Conservation (phyloP, 139 green algal genomes). For the Ettlia oleoabundans region DNA sequence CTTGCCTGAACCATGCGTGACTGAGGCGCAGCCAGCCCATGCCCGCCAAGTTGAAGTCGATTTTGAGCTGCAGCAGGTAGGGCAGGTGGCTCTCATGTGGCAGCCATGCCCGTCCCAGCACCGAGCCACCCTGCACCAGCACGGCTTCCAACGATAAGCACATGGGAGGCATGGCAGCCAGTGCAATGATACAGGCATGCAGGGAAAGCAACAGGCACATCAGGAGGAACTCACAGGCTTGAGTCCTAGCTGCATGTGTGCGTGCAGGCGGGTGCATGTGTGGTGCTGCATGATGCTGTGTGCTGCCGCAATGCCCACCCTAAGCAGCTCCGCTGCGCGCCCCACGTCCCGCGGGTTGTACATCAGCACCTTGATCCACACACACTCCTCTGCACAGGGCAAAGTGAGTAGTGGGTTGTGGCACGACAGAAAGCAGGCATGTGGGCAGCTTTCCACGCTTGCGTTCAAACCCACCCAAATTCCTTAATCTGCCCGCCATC, state of each 20-base stretch:
- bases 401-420: too few relatives aligned
- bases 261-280: too few relatives aligned
- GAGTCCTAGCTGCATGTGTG: too few relatives aligned
- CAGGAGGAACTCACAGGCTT: too few relatives aligned
- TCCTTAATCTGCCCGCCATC: too few relatives aligned
- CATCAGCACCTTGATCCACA: conserved; percentile 92
- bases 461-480: too few relatives aligned
- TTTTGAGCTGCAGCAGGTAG: conserved; percentile 95
- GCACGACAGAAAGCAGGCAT: too few relatives aligned
- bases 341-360: conserved; percentile 80
- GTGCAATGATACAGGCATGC: background rate
- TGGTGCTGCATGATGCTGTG: too few relatives aligned
- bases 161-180: background rate
- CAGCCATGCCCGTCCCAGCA: conserved; percentile 81
- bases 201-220: too few relatives aligned
- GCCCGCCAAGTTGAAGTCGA: conserved; percentile 93
- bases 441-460: too few relatives aligned
- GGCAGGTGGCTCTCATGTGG: conserved; percentile 93
- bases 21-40: conserved; percentile 81
- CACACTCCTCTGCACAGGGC: conserved; percentile 65
- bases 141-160: background rate
- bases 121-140: conserved; percentile 68
- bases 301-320: conserved; percentile 47
- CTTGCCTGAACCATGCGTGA: conserved; percentile 49
- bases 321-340: conserved; percentile 61